These are phyloP conservation scores for Coemansia sp. DNA, from an alignment of 192 early-diverging fungal genomes.

Conservation along the genomic window DNA sequence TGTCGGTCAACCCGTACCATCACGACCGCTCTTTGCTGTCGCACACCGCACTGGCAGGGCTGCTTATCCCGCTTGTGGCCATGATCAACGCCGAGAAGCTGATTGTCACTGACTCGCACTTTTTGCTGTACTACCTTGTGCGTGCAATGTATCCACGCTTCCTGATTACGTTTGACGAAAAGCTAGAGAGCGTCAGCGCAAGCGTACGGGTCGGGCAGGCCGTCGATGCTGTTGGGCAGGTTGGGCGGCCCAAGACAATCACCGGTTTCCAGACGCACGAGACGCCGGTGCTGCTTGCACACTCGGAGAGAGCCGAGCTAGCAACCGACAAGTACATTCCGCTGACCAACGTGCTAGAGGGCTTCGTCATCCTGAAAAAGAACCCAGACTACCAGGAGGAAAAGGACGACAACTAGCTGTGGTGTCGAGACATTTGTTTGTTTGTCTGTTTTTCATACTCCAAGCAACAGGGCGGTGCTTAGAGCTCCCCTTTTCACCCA, in stretches of 20 bases:
- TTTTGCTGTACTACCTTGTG: conserved; percentile 89
- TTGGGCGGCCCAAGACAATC: conserved; percentile 97
- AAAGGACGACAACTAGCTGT: conserved; percentile 28
- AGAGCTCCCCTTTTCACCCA: too few relatives aligned
- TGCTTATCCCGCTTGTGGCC: conserved; percentile 86
- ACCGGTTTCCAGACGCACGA: conserved; percentile 99
- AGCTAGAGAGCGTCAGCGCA: conserved; percentile 76
- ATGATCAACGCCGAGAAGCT: conserved; percentile 90
- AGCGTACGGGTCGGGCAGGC: conserved; percentile 98
- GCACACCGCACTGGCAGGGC: conserved; percentile 80
- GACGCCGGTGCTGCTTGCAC: conserved; percentile 94
- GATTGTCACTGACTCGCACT: conserved; percentile 88
- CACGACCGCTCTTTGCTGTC: conserved; percentile 90
- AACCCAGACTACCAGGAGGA: conserved; percentile 86
- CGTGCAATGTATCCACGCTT: conserved; percentile 97
- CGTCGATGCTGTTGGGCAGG: conserved; percentile 99
- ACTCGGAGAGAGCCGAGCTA: conserved; percentile 96
- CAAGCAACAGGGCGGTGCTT: too few relatives aligned
- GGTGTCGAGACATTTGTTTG: neutral
- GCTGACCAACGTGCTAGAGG: conserved; percentile 84
- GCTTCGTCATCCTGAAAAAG: conserved; percentile 94
- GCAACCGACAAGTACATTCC: conserved; percentile 95
- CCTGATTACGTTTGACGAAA: conserved; percentile 94
- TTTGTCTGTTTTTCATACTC: conserved; percentile 3
- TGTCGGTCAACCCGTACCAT: conserved; percentile 95